Base-by-base conservation (phyloP, 805 yeast species). In the Wickerhamomyces pijperi region DNA sequence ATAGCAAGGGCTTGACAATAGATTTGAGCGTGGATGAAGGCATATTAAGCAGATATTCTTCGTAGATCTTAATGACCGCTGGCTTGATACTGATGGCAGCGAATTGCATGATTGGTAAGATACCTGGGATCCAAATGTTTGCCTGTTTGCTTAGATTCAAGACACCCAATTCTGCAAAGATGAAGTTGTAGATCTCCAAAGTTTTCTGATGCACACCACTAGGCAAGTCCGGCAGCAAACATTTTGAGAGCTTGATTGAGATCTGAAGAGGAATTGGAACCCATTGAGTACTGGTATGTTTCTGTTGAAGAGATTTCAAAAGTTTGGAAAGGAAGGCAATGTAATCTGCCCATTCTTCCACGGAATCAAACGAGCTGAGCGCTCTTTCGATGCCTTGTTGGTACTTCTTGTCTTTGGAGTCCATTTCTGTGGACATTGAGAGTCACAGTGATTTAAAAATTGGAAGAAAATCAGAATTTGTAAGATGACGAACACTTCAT, bases 281-380 rank as follows among this genome's bases (percentile, higher is more conserved):
- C 71, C 76, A 74, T 43, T 73, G 66, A 34, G 59, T 41, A 36
- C 60, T 46, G 47, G 55, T 46, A 49, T 68, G 60, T 44, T 63
- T 32, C 56, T 68, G 60, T 42, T 71, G 74, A 32, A 88, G 59
- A 0, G 94, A 78, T 55, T 86, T 84, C 42, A 78, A 76, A 5
- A 94, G 68, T 43, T 82, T 76, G 2, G 90, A 78, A 35, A 94
- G 65, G 55, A 85, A 88, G 18, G 97, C 81, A 41, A 92, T 92
- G 56, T 90, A 87, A 56, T 92, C 98, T 13, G 98, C 97, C 99
- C 99, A 92, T 63, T 92, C 98, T 25, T 78, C 82, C 2, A 87
- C 81, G 2, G 82, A 63, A 38, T 85, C 95, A 63, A 90, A 90
- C 16, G 74, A 67, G 6, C 72, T 68, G 18, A 92, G 64, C 0